Percentiles rank a stretch among this genome's conserved stretches.
These are phyloP conservation scores for Epichloe elymi DNA, from an alignment of 2,329 filamentous ascomycete genomes.

Conservation along the genomic window DNA sequence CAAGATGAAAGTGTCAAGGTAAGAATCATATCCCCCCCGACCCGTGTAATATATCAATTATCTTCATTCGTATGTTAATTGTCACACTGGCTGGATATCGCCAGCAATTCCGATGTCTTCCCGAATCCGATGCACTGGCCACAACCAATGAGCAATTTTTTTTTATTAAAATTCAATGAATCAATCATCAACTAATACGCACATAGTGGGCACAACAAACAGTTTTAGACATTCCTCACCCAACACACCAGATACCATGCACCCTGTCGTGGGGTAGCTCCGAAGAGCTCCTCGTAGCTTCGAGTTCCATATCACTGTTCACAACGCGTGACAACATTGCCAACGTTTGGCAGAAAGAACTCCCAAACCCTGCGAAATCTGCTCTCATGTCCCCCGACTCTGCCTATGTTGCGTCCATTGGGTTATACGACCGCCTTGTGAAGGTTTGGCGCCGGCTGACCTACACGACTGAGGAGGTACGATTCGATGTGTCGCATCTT, in stretches of 20 bases:
- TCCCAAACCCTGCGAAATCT: constrained; percentile 61
- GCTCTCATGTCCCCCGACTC: constrained; percentile 79
- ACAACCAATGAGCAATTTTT: too few relatives aligned
- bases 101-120: too few relatives aligned
- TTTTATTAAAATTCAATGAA: background rate
- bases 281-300: constrained; percentile 73
- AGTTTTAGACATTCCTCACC: constrained; percentile 34
- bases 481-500: constrained; percentile 85
- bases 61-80: too few relatives aligned
- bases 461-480: constrained; percentile 69
- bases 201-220: constrained; percentile 51
- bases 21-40: background rate
- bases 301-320: constrained; percentile 57
- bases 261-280: constrained; percentile 73
- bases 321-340: constrained; percentile 33
- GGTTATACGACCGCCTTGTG: constrained; percentile 65
- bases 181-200: constrained; percentile 10
- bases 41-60: background rate
- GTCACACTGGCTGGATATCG: too few relatives aligned
- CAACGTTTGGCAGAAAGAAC: constrained; percentile 58
- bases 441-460: constrained; percentile 87
- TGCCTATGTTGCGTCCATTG: constrained; percentile 70
- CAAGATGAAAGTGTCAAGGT: constrained; percentile 65
- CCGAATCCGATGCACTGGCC: too few relatives aligned
- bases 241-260: constrained; percentile 22